These are phyloP conservation scores for Cynanchum wilfordii DNA, from an alignment of 257 asterid species.

Conservation along the genomic window DNA sequence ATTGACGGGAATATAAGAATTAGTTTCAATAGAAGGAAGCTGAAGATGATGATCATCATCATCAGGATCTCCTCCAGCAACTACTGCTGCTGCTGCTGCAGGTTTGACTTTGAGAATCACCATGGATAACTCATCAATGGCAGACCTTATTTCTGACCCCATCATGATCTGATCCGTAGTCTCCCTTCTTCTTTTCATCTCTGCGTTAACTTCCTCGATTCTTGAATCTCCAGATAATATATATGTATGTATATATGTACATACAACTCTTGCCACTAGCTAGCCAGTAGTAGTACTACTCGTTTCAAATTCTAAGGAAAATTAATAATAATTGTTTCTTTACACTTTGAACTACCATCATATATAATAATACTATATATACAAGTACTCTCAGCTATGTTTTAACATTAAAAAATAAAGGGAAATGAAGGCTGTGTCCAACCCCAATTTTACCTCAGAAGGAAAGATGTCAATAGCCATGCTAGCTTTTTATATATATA, in stretches of 20 bases:
- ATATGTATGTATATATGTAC: neutral
- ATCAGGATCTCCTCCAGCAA: neutral
- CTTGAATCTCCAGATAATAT: neutral
- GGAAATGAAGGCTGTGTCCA: neutral
- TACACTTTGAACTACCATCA: neutral
- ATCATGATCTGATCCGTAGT: slow-evolving; percentile 22
- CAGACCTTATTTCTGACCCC: slow-evolving; percentile 56
- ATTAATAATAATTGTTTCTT: neutral
- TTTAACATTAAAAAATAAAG: neutral
- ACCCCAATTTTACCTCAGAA: neutral
- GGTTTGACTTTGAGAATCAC: slow-evolving; percentile 32
- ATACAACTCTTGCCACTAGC: neutral
- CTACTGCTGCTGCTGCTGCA: neutral
- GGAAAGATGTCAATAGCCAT: too few species aligned
- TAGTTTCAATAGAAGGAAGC: neutral
- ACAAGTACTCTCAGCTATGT: neutral
- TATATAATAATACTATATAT: neutral
- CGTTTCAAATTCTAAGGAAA: neutral
- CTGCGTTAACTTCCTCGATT: slow-evolving; percentile 7
- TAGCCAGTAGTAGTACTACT: too few species aligned
- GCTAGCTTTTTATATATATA: too few species aligned
- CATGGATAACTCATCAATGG: slow-evolving; percentile 58
- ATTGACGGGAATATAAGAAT: slow-evolving; percentile 42
- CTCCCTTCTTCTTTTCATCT: slow-evolving; percentile 75
- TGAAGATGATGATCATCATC: too few species aligned